Evolutionary conservation across 495 filamentous ascomycete species (phyloP).

Genomic region (Tuber borchii): DNA sequence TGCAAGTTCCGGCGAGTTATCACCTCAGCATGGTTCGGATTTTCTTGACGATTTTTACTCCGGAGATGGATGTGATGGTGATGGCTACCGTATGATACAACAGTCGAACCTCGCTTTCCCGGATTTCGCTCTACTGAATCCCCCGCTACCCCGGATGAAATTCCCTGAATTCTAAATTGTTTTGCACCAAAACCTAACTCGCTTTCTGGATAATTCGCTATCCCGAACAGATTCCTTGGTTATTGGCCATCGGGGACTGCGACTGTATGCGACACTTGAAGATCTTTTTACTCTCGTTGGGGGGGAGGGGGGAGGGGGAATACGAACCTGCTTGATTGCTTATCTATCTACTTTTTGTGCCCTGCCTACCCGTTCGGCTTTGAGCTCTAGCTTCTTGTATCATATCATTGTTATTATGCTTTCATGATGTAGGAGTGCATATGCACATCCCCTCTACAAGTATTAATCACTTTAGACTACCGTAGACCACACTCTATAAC

Average conservation of each 20-base stretch:
- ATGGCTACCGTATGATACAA: background rate
- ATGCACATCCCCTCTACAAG: too few species aligned
- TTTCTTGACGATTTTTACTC: background rate
- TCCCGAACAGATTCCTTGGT: too few species aligned
- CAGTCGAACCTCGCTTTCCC: too few species aligned
- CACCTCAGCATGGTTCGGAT: background rate
- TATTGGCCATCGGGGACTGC: too few species aligned
- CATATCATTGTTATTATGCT: background rate
- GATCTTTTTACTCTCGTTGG: background rate
- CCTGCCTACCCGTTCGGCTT: background rate
- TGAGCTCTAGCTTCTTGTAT: background rate
- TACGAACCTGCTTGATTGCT: background rate
- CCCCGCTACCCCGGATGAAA: too few species aligned
- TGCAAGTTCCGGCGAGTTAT: background rate
- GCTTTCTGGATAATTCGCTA: too few species aligned
- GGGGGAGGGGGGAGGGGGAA: background rate
- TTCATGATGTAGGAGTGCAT: background rate
- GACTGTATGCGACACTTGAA: background rate
- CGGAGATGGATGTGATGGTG: background rate
- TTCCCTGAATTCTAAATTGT: too few species aligned
- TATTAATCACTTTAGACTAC: too few species aligned
- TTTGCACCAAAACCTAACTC: too few species aligned
- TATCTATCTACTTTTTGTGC: background rate
- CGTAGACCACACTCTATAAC: too few species aligned
- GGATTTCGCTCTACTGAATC: too few species aligned